Percentiles rank a stretch among this genome's conserved stretches.
These are phyloP conservation scores for Rhizoclosmatium globosum DNA, from an alignment of 192 early-diverging fungal genomes.

Conservation along the genomic window DNA sequence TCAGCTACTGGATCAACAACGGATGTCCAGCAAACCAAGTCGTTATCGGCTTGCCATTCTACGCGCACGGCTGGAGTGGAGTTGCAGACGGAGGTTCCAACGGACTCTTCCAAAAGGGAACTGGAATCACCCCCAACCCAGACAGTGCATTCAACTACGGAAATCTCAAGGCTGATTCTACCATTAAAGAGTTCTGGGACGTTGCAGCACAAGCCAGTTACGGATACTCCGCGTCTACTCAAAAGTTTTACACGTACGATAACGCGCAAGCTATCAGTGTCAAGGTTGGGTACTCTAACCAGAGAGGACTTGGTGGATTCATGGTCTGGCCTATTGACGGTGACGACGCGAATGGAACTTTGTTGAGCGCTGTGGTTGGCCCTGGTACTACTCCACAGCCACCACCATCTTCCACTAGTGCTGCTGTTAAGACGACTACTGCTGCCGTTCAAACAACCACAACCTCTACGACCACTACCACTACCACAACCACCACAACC, in stretches of 20 bases:
- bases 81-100: neutral
- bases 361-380: constrained; percentile 10
- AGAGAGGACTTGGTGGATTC: constrained; percentile 7
- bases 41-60: constrained; percentile 44
- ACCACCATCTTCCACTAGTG: neutral
- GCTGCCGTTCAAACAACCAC: neutral
- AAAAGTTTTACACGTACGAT: constrained; percentile 35
- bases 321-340: constrained; percentile 32
- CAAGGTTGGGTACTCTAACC: constrained; percentile 28
- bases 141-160: constrained; percentile 15
- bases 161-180: constrained; percentile 13
- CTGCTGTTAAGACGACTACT: neutral
- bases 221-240: constrained; percentile 31
- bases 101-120: constrained; percentile 13
- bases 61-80: constrained; percentile 27
- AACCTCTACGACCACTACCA: neutral
- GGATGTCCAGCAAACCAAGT: constrained; percentile 37
- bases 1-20: constrained; percentile 29
- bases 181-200: constrained; percentile 39
- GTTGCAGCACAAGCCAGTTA: constrained; percentile 39
- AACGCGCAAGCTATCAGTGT: constrained; percentile 19
- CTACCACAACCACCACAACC: neutral
- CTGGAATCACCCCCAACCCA: neutral
- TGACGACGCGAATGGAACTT: constrained; percentile 10
- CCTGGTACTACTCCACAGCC: neutral